Base-by-base conservation (phyloP, 129 eudicot species). In the Flaveria bidentis region DNA sequence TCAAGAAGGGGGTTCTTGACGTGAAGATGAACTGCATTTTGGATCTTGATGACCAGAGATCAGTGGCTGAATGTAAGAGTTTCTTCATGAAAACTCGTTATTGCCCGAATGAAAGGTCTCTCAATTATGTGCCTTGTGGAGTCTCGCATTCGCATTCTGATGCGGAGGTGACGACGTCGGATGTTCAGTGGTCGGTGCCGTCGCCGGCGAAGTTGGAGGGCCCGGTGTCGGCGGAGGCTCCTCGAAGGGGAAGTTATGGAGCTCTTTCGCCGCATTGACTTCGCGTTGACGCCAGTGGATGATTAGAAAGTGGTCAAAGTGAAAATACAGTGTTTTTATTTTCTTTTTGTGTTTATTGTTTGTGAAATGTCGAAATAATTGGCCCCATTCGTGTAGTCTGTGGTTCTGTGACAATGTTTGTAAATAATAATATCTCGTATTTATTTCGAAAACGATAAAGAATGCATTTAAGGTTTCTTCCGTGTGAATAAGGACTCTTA, bases 1-100 rank as follows among this genome's bases (percentile, higher is more conserved):
- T 87, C 0, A 25, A 68, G 1, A 9, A 3, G 0, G 53, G 73
- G 10, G 61, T 74, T 9, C 80, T 87, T 45, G 13, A 87, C 50
- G 81, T 81, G 45, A 77, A 18, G 22, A 82, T 52, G 83, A 86
- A 88, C 46, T 88, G 93, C 73, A 84, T 88, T 62, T 11, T 44
- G 16, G 90, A 72, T 30, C 74, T 83, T 60, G 82, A 77, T 2
- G 0, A 20, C 1, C 90, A 86, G 55, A 80, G 93, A 73, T 41
- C 84, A 2, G 6, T 62, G 15, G 71, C 44, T 2, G 90, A 79
- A 4, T 88, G 93, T 67, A 49, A 26, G 0, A 77, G 69, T 6
- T 82, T 79, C 57, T 82, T 73, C 55, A 63, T 70, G 18, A 26
- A 0, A 12, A 1, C 71, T 41, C 74, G n/a, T 14, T 12, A 20